Evolutionary conservation across 768 basidiomycete genomes (phyloP), one percentile per base, ranked within the genome.

Genomic region (Gautieria morchelliformis): DNA sequence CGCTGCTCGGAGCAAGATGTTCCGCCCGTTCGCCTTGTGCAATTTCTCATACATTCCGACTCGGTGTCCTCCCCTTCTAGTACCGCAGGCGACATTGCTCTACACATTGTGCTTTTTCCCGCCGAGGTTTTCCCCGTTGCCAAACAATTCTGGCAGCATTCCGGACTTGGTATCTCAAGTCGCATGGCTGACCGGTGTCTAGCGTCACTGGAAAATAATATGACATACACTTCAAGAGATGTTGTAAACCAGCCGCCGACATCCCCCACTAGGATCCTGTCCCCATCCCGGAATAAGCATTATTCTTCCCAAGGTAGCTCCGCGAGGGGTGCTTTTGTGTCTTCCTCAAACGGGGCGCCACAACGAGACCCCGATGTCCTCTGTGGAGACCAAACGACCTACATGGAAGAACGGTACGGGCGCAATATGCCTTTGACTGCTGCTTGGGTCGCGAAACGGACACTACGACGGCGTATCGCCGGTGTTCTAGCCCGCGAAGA

Each of bases 391-490:
- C 82, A 88, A 53, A 70, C 73, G 1, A 75, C 77, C 6, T 97
- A 94, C 69, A 76, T 98, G 24, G 95, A 98, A 69, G 93, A 97
- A 70, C 84, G 94, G 14, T 98, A 96, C 62, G 95, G 93, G 0
- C 82, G 95, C 6, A 97, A 95, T 66, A 63, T 78, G 33, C 74
- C 76, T 12, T 56, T 72, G 10, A 70, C 70, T 46, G 70, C 72
- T 46, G 73, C 74, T 1, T 66, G 67, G 9, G 63, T 74, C 5
- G 76, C 76, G n/a, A 78, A 78, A 60, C 69, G 71, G 41, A 73
- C 76, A 0, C 63, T 78, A 54, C 66, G 74, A n/a, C 62, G 75
- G 20, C 63, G 77, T 15, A 78, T 78, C 37, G 77, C 77, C 0
- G 77, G 77, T 54, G 74, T 75, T 5, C 63, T 74, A 5, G 60